Base-by-base conservation (phyloP, 805 yeast species). In the Saccharomycopsis javanensis region DNA sequence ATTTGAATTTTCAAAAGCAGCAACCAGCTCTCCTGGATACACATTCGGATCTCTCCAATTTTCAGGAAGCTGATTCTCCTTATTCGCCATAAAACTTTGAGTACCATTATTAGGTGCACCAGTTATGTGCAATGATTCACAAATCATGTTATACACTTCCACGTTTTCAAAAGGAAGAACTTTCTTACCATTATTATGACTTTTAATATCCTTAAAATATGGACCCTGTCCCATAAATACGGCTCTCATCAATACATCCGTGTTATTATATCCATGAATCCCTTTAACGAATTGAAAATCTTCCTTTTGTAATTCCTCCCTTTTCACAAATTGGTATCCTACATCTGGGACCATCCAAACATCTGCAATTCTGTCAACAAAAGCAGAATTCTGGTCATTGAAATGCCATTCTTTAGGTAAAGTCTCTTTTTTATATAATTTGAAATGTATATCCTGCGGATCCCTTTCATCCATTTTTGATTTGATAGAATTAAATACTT, bases 141-240 rank as follows among this genome's bases (percentile, higher is more conserved):
- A 86, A 1, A 91, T 59, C 25, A 91, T 75, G 62, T 84, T 81
- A 69, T 88, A 91, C 4, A 91, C 75, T 60, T 89, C 87, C 13
- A 78, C 73, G 67, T 89, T 92, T 10, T 75, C 71, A 64, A 91
- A 86, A 3, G 96, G 96, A 60, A 71, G 68, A 5, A 74, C 69
- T 18, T 74, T 69, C 42, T 67, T 70, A 3, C 54, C 46, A 4
- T 69, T 64, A 3, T 60, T 50, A 23, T 59, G 60, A 7, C 64
- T 60, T 5, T 55, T 33, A 27, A 42, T 18, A 25, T 64, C 58
- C 42, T 70, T 65, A 68, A 91, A 90, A 65, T 77, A 86, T 0
- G 97, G 97, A 0, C 98, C 98, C 1, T 76, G 68, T 0, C 85
- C 96, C 45, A 88, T 64, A 67, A 92, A 91, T 8, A 88, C 64